These are phyloP conservation scores for Xylariaceae sp. DNA, from an alignment of 2,329 filamentous ascomycete genomes.

Conservation along the genomic window DNA sequence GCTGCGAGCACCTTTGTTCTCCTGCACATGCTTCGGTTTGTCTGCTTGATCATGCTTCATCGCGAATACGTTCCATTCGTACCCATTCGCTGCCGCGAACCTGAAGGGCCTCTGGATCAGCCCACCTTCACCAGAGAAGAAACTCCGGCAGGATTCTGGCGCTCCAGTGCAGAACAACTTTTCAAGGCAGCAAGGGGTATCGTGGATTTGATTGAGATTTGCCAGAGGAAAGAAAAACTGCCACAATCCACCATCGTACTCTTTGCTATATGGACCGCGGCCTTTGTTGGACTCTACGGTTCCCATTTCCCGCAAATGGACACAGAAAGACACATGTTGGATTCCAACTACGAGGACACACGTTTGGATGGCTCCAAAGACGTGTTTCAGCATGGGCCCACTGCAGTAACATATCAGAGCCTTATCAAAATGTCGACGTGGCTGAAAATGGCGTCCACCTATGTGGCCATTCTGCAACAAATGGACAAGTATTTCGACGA, in stretches of 20 bases:
- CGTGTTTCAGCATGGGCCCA: conserved; percentile 40
- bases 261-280: conserved; percentile 66
- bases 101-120: conserved; percentile 57
- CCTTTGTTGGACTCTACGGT: conserved; percentile 65
- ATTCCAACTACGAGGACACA: conserved; percentile 34
- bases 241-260: conserved; percentile 66
- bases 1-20: conserved; percentile 64
- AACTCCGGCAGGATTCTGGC: conserved; percentile 58
- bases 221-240: conserved; percentile 56
- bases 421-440: conserved; percentile 50
- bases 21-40: conserved; percentile 62
- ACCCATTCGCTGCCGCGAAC: conserved; percentile 50
- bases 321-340: conserved; percentile 49
- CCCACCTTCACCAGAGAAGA: conserved; percentile 50
- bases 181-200: conserved; percentile 64
- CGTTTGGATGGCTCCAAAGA: conserved; percentile 24
- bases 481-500: conserved; percentile 53
- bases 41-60: conserved; percentile 67
- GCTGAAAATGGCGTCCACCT: conserved; percentile 56
- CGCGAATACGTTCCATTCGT: conserved; percentile 68
- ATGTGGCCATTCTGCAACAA: conserved; percentile 51
- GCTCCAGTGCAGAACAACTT: conserved; percentile 57
- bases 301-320: conserved; percentile 70
- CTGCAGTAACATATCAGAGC: conserved; percentile 48
- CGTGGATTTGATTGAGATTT: conserved; percentile 62